These are phyloP conservation scores for Yarrowia sp. DNA, from an alignment of 805 yeast genomes.

Conservation along the genomic window DNA sequence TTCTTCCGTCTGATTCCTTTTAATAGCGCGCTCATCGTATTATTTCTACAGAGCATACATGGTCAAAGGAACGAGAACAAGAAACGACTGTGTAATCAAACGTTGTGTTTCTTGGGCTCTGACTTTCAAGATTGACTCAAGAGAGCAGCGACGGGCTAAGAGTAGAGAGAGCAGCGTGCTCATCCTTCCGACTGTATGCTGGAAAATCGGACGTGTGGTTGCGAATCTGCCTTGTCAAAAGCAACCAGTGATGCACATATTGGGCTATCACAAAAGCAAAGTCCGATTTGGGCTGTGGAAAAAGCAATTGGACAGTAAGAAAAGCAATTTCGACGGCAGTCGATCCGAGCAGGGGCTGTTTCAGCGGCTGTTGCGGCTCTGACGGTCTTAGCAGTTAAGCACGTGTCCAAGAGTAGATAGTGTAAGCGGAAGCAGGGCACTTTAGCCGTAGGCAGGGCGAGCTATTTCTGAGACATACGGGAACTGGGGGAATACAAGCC, in stretches of 20 bases:
- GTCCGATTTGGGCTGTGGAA: neutral
- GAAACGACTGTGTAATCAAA: constrained; percentile 21
- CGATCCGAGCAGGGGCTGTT: constrained; percentile 30
- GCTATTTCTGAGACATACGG: too few species aligned
- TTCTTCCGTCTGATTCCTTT: neutral
- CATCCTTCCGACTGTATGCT: too few species aligned
- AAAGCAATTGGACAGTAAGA: neutral
- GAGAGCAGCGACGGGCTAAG: neutral
- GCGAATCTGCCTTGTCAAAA: neutral
- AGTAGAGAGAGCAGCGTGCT: too few species aligned
- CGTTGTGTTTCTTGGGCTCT: neutral
- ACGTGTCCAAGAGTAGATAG: neutral
- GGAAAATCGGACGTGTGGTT: too few species aligned
- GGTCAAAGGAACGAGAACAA: constrained; percentile 20
- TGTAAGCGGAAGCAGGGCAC: too few species aligned
- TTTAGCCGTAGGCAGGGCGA: too few species aligned
- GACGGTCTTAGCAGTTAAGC: neutral
- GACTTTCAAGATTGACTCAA: constrained; percentile 16
- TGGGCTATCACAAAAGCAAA: constrained; percentile 25
- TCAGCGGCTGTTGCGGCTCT: neutral
- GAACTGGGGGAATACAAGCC: too few species aligned
- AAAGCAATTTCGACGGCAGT: constrained; percentile 8
- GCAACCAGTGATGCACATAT: constrained; percentile 13
- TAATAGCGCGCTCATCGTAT: neutral
- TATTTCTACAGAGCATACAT: neutral